A percentile compares a stretch with the other conserved stretches of the same genome.
Evolutionary conservation across 805 yeast genomes (phyloP).

Genomic region (Nakazawaea ishiwadae): DNA sequence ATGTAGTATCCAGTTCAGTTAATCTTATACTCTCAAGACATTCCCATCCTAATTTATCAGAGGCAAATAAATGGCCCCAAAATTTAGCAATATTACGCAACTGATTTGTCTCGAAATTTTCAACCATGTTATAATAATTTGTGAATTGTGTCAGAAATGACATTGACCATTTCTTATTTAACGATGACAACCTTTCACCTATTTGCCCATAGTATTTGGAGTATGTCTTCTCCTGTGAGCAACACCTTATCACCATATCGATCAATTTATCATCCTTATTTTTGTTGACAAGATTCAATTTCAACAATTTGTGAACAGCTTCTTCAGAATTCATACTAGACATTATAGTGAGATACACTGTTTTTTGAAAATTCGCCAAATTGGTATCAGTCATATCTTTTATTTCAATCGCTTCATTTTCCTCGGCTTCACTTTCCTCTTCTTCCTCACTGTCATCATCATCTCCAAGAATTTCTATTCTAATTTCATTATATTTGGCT

Average conservation of each 20-base stretch:
- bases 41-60: slow-evolving; percentile 64
- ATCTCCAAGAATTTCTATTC: slow-evolving; percentile 41
- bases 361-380: slow-evolving; percentile 62
- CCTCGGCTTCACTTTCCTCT: slow-evolving; percentile 16
- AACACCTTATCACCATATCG: slow-evolving; percentile 73
- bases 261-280: slow-evolving; percentile 46
- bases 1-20: slow-evolving; percentile 69
- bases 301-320: slow-evolving; percentile 80
- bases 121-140: slow-evolving; percentile 51
- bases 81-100: slow-evolving; percentile 76
- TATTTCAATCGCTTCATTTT: slow-evolving; percentile 25
- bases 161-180: slow-evolving; percentile 50
- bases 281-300: slow-evolving; percentile 36
- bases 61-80: slow-evolving; percentile 80
- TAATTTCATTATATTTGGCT: slow-evolving; percentile 36
- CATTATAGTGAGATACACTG: slow-evolving; percentile 77
- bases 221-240: slow-evolving; percentile 82
- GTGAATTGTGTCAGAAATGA: slow-evolving; percentile 51
- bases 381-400: slow-evolving; percentile 69
- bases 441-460: slow-evolving; percentile 19
- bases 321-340: slow-evolving; percentile 91
- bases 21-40: slow-evolving; percentile 50
- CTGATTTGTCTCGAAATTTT: slow-evolving; percentile 66
- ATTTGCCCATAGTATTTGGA: slow-evolving; percentile 81
- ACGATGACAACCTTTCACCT: slow-evolving; percentile 57